Base-by-base conservation (phyloP, 2,329 filamentous ascomycete genomes). In the Ophiocordyceps camponoti-floridani region DNA sequence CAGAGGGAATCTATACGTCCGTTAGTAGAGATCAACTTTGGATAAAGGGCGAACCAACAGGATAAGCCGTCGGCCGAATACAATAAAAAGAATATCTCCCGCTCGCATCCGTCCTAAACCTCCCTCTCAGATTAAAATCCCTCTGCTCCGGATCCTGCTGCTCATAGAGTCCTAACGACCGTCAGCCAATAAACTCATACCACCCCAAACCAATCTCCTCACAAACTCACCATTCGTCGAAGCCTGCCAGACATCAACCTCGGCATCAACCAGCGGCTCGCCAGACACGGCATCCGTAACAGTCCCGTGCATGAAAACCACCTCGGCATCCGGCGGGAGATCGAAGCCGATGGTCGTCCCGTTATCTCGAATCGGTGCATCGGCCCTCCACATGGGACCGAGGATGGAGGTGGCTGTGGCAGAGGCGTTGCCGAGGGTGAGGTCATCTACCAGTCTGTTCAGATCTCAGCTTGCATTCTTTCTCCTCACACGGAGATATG, bases 381-480 rank as follows among this genome's bases (percentile, higher is more conserved):
- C 72, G 40, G 76, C 70, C 6, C 84, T 73, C 75, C 84, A 93
- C 65, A 94, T 94, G 1, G 86, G 86, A 0, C 86, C 86, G 0
- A 94, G 72, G 51, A 94, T 86, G 38, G 85, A 78, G 4, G 82
- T 83, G 2, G 83, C 75, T 5, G 84, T 91, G 11, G 77, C 55
- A 13, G 66, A 64, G 37, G 56, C 49, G 33, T 55, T 50, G 43
- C 76, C 78, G 63, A 78, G 82, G 45, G 82, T 84, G 55, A 91
- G 89, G 58, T 89, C 83, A 58, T 89, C 84, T 42, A 88, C 82
- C 4, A 84, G 73, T 18, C 67, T 70, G 44, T n/a, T 10, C 11
- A 28, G n/a, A 10, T n/a, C 16, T 47, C 11, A 16, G 10, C 16
- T 27, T 19, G 33, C 33, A 18, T 16, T 16, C 23, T 23, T 23